Conservation (phyloP, 129 eudicot genomes). For the Ambrosia trifida region DNA sequence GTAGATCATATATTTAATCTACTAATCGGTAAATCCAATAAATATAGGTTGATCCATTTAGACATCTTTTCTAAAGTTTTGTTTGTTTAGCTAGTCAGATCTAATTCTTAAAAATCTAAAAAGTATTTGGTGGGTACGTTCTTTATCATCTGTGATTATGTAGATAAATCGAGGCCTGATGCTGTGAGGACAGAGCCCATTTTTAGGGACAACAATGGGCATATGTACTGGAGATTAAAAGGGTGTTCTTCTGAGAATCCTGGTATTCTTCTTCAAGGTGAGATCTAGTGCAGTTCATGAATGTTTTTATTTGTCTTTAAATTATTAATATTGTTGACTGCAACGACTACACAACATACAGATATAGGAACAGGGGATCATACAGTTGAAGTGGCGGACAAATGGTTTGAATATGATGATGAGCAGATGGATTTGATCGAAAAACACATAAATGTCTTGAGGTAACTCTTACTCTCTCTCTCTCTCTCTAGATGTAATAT, state of each 20-base stretch:
- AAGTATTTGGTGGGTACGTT: neutral
- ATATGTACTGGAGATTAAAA: conserved; percentile 65
- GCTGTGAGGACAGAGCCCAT: conserved; percentile 60
- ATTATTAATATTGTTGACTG: neutral
- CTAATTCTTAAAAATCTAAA: neutral
- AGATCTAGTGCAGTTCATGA: conserved; percentile 13
- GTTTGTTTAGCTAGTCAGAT: neutral
- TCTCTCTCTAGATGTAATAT: neutral
- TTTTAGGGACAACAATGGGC: conserved; percentile 47
- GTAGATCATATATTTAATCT: neutral
- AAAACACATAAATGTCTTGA: conserved; percentile 38
- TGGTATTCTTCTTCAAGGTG: conserved; percentile 65
- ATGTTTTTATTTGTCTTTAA: neutral
- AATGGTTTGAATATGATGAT: conserved; percentile 57
- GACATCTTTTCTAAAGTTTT: neutral
- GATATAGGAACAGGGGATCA: conserved; percentile 57
- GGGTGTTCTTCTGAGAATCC: conserved; percentile 44
- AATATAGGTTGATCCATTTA: neutral
- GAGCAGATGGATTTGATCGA: conserved; percentile 54
- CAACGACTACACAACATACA: conserved; percentile 24
- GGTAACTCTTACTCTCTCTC: conserved; percentile 35
- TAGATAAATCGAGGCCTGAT: conserved; percentile 51
- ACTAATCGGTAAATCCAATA: neutral
- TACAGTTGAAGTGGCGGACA: conserved; percentile 41
- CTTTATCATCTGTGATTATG: neutral